Percentiles rank a stretch among this genome's conserved stretches.
Evolutionary conservation across 805 yeast genomes (phyloP).

Genomic region (Candida sanyiensis): DNA sequence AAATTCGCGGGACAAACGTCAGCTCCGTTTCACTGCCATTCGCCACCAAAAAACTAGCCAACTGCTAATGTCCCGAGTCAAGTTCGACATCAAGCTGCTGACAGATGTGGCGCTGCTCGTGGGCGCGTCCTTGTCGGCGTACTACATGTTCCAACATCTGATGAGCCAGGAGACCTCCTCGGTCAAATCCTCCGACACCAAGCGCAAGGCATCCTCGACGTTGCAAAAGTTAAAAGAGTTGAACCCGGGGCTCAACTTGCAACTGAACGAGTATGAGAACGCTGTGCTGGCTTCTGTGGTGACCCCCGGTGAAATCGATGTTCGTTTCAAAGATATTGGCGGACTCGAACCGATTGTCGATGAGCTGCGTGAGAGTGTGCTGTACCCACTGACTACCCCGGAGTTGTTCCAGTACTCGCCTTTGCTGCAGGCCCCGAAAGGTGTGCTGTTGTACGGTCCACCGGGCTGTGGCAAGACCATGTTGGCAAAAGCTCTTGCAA

Average conservation of each 20-base stretch:
- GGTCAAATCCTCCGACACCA: constrained; percentile 50
- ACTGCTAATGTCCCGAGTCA: constrained; percentile 26
- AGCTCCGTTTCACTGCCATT: too few species aligned
- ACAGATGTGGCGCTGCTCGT: constrained; percentile 45
- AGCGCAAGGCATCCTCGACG: constrained; percentile 53
- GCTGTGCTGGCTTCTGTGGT: constrained; percentile 73
- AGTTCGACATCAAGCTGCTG: constrained; percentile 33
- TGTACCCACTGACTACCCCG: constrained; percentile 79
- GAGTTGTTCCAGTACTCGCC: constrained; percentile 67
- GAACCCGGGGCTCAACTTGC: constrained; percentile 53
- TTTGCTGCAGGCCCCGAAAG: constrained; percentile 86
- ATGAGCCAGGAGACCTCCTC: constrained; percentile 39
- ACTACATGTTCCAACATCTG: constrained; percentile 49
- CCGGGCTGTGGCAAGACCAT: constrained; percentile 99
- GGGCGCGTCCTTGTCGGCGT: constrained; percentile 67
- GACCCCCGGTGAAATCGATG: constrained; percentile 76
- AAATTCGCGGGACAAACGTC: too few species aligned
- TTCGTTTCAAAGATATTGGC: constrained; percentile 78
- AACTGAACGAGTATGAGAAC: constrained; percentile 68
- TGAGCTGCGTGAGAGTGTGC: constrained; percentile 81
- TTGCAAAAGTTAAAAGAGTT: constrained; percentile 50
- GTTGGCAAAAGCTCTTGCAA: constrained; percentile 99
- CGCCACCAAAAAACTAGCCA: background rate
- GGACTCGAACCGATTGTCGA: constrained; percentile 80
- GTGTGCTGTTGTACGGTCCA: constrained; percentile 96